Conservation (phyloP, 164 flowering plant genomes). For the Echeveria elegans region DNA sequence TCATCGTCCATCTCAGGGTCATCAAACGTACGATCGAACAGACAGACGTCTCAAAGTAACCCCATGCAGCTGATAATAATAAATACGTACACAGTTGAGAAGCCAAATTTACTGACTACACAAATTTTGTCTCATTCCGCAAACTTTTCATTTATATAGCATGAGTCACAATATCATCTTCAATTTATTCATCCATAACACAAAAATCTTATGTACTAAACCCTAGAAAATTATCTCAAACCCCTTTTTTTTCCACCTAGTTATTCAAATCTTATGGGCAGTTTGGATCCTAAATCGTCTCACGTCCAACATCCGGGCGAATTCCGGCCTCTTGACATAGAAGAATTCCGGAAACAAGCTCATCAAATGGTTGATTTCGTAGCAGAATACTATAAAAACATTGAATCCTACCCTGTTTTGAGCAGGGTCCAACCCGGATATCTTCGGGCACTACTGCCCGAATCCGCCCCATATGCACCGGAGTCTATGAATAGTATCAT, state of each 20-base stretch:
- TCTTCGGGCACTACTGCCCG: slow-evolving; percentile 23
- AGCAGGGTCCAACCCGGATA: slow-evolving; percentile 42
- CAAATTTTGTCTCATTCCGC: not conserved
- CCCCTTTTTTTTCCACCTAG: not conserved
- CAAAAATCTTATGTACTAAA: too few species aligned
- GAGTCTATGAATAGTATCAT: slow-evolving; percentile 36
- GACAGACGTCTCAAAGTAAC: not conserved
- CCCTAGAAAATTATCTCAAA: not conserved
- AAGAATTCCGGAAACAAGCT: slow-evolving; percentile 43
- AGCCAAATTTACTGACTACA: not conserved
- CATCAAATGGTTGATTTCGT: slow-evolving; percentile 46
- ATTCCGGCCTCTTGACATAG: slow-evolving; percentile 36
- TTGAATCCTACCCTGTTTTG: slow-evolving; percentile 40
- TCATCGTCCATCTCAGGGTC: too few species aligned
- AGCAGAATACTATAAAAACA: slow-evolving; percentile 41
- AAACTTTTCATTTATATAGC: not conserved
- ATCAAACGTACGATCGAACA: too few species aligned
- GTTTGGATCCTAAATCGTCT: slow-evolving; percentile 17
- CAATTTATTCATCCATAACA: too few species aligned
- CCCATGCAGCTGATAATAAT: not conserved
- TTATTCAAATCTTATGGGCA: slow-evolving; percentile 20
- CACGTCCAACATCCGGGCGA: slow-evolving; percentile 4
- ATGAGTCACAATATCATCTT: too few species aligned
- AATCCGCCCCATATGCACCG: slow-evolving; percentile 26
- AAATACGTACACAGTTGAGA: not conserved